Conservation (phyloP, 306 rosid species). For the Lotus japonicus region DNA sequence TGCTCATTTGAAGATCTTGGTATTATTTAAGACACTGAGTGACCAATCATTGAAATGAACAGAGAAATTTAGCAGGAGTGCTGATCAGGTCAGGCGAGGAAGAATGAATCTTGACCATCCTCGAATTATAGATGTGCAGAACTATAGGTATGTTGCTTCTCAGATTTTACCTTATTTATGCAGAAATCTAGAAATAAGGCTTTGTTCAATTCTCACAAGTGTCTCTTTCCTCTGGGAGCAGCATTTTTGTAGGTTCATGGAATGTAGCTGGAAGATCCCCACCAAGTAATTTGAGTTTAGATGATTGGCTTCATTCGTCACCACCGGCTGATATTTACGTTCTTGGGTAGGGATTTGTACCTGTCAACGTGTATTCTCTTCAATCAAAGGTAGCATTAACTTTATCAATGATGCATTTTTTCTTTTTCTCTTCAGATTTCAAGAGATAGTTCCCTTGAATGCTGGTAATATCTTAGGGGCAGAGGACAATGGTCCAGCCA, state of each 20-base stretch:
- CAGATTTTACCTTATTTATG: background rate
- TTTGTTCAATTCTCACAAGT: conserved; percentile 16
- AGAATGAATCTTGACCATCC: conserved; percentile 98
- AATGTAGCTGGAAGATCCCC: conserved; percentile 99
- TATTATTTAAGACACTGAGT: background rate
- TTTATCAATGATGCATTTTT: conserved; percentile 14
- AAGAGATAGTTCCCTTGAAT: conserved; percentile 97
- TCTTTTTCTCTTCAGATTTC: conserved; percentile 57
- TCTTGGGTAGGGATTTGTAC: conserved; percentile 70
- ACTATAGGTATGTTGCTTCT: conserved; percentile 54
- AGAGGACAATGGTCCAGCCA: conserved; percentile 99
- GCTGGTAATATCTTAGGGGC: conserved; percentile 96
- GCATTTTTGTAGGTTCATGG: conserved; percentile 97
- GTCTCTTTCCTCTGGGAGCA: conserved; percentile 30
- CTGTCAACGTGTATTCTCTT: background rate
- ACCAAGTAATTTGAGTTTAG: conserved; percentile 71
- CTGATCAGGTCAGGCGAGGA: conserved; percentile 64
- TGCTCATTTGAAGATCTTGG: background rate
- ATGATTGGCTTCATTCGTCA: conserved; percentile 92
- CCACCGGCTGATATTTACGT: conserved; percentile 98
- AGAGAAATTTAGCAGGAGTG: conserved; percentile 76
- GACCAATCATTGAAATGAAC: conserved; percentile 29
- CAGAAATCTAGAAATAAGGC: background rate
- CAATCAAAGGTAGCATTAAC: background rate
- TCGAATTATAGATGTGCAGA: conserved; percentile 92